Conservation (phyloP, 2,329 filamentous ascomycete species). For the Lasiodiplodia hormozganensis region DNA sequence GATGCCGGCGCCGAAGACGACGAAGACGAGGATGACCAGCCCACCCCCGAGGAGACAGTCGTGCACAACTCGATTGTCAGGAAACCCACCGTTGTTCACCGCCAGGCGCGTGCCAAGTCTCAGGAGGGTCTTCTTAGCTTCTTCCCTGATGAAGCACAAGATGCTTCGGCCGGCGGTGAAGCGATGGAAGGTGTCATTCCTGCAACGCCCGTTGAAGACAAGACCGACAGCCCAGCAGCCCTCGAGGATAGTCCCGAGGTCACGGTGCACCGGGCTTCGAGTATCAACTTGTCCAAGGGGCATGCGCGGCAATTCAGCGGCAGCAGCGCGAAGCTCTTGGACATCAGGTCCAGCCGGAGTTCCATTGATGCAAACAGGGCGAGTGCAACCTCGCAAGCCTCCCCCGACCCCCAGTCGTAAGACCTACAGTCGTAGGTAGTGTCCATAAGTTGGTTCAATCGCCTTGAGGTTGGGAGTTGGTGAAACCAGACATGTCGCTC, state of each 20-base stretch:
- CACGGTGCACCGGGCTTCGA: conserved; percentile 70
- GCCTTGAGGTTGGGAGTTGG: conserved; percentile 10
- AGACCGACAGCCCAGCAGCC: conserved; percentile 38
- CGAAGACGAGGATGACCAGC: conserved; percentile 43
- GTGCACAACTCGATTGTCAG: conserved; percentile 62
- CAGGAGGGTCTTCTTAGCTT: conserved; percentile 66
- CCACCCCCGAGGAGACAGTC: conserved; percentile 41
- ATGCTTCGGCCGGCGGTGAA: conserved; percentile 34
- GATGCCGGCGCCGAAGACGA: conserved; percentile 57
- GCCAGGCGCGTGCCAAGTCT: conserved; percentile 64
- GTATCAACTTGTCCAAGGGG: conserved; percentile 69
- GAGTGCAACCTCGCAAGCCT: conserved; percentile 4
- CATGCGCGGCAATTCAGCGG: conserved; percentile 77
- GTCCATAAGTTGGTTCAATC: background rate
- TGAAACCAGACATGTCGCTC: conserved; percentile 28
- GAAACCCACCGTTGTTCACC: conserved; percentile 70
- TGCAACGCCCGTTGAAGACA: conserved; percentile 41
- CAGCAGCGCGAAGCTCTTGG: conserved; percentile 76
- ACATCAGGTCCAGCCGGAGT: conserved; percentile 54
- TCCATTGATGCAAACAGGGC: conserved; percentile 35
- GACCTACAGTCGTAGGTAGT: conserved; percentile 18
- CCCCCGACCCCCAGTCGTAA: conserved; percentile 10
- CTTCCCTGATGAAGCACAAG: conserved; percentile 40
- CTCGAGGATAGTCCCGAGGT: conserved; percentile 36
- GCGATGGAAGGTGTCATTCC: conserved; percentile 45